Conservation (phyloP, 768 basidiomycete genomes). For the Suillus tomentosus region DNA sequence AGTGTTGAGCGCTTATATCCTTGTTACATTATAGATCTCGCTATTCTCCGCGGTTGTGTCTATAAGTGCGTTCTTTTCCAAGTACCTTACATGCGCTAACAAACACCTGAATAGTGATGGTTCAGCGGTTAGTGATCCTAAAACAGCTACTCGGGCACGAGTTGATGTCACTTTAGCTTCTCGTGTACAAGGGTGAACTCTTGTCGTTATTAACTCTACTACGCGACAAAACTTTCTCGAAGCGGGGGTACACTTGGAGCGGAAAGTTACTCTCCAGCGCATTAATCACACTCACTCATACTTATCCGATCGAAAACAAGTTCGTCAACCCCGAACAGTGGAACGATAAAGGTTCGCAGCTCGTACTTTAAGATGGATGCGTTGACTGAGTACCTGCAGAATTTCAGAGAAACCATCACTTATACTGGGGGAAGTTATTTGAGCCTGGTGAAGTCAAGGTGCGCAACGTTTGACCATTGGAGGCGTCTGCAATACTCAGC, state of each 20-base stretch:
- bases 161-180: conserved; percentile 43
- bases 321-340: conserved; percentile 81
- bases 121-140: conserved; percentile 35
- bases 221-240: conserved; percentile 71
- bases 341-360: conserved; percentile 59
- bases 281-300: conserved; percentile 74
- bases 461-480: conserved; percentile 19
- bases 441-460: conserved; percentile 69
- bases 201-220: conserved; percentile 62
- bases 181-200: conserved; percentile 64
- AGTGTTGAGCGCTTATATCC: not conserved
- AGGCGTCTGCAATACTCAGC: conserved; percentile 1
- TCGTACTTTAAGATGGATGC: not conserved
- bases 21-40: conserved; percentile 51
- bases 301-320: conserved; percentile 78
- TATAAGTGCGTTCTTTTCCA: conserved; percentile 56
- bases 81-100: not conserved
- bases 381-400: conserved; percentile 41
- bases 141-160: not conserved
- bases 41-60: conserved; percentile 77
- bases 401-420: conserved; percentile 68
- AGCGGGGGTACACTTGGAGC: conserved; percentile 81
- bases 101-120: conserved; percentile 48
- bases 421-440: conserved; percentile 81
- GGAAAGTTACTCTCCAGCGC: conserved; percentile 75